A percentile compares a stretch with the other conserved stretches of the same genome.
Conservation (phyloP, 768 basidiomycete genomes). For the Phaeotremella fagi region DNA sequence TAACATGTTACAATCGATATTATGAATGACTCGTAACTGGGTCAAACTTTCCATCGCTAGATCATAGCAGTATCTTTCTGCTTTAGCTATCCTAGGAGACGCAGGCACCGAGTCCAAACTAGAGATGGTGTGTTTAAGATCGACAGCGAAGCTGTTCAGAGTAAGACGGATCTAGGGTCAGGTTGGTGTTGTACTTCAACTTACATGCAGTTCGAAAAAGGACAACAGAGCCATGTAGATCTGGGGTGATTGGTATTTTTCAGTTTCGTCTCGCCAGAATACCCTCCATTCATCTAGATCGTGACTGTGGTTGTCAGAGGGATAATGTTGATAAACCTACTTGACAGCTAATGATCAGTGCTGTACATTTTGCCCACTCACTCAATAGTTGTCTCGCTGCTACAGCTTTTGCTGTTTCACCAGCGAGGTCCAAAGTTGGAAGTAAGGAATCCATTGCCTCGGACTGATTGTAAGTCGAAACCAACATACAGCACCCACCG, state of each 20-base stretch:
- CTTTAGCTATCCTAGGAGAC: not conserved
- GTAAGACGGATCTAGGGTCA: slow-evolving; percentile 12
- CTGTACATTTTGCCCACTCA: not conserved
- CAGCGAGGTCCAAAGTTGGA: not conserved
- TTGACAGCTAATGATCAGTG: too few species aligned
- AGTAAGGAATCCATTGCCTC: not conserved
- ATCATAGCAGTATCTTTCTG: slow-evolving; percentile 10
- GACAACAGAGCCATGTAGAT: slow-evolving; percentile 8
- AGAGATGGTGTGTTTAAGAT: not conserved
- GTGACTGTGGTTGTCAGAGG: slow-evolving; percentile 3
- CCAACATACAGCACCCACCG: slow-evolving; percentile 2
- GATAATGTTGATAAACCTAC: too few species aligned
- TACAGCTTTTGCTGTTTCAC: not conserved
- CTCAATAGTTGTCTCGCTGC: not conserved
- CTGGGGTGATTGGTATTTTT: not conserved
- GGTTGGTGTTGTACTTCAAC: not conserved
- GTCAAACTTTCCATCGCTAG: slow-evolving; percentile 8
- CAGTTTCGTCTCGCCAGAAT: slow-evolving; percentile 11
- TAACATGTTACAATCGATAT: slow-evolving; percentile 8
- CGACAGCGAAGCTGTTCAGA: slow-evolving; percentile 13
- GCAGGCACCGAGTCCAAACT: not conserved
- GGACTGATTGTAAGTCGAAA: not conserved
- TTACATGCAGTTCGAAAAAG: slow-evolving; percentile 18
- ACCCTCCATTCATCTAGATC: slow-evolving; percentile 16
- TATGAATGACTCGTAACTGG: slow-evolving; percentile 3